phyloP scores from a whole-genome alignment of 1,139 yeast genomes.

The Pichia kudriavzevii region DNA sequence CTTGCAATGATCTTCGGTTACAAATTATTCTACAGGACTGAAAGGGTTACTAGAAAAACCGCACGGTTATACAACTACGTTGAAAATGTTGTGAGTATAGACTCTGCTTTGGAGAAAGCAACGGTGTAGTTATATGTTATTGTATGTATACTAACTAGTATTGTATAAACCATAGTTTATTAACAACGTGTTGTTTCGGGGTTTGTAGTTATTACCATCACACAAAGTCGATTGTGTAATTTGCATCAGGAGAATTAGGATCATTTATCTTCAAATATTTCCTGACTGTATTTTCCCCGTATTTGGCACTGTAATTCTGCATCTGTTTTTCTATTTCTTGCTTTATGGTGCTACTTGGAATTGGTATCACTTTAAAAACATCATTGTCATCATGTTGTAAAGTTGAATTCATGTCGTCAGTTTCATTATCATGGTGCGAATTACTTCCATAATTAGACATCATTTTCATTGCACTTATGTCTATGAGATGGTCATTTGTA shows the following conservation, averaged over 20 bases:
- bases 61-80: constrained; percentile 53
- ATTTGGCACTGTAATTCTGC: constrained; percentile 8
- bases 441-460: constrained; percentile 8
- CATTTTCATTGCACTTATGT: constrained; percentile 15
- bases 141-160: constrained; percentile 1
- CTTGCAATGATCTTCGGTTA: constrained; percentile 48
- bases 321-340: constrained; percentile 13
- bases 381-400: constrained; percentile 8
- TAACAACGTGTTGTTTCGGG: too few species aligned
- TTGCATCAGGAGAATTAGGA: constrained; percentile 1
- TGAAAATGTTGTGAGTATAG: constrained; percentile 25
- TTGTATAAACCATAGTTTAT: too few species aligned
- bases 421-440: background rate
- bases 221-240: constrained; percentile 7
- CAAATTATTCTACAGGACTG: constrained; percentile 49
- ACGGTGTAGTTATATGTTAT: too few species aligned
- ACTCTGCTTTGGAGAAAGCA: too few species aligned
- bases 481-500: constrained; percentile 27
- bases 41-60: constrained; percentile 44
- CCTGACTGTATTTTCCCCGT: constrained; percentile 9
- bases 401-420: constrained; percentile 8
- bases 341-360: constrained; percentile 10
- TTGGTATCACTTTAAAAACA: constrained; percentile 8
- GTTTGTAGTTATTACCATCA: too few species aligned
- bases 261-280: constrained; percentile 4